These are phyloP conservation scores for Epichloe sp. DNA, from an alignment of 2,329 filamentous ascomycete species.

Conservation along the genomic window DNA sequence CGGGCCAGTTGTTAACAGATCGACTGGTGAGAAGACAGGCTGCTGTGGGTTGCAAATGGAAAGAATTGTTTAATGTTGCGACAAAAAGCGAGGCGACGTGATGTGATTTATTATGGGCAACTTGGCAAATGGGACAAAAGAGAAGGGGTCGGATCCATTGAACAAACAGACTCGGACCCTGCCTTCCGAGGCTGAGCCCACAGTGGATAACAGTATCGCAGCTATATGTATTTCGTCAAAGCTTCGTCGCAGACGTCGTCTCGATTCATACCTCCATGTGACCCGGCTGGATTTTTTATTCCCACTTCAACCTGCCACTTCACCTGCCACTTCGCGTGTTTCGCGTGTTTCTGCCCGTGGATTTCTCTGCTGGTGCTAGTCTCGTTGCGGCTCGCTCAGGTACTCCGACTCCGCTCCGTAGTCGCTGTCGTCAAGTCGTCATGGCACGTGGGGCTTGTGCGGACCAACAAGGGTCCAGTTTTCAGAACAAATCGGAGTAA, in stretches of 20 bases:
- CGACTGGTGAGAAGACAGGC: not conserved
- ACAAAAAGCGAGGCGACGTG: not conserved
- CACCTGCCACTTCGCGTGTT: not conserved
- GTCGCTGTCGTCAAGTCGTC: constrained; percentile 1
- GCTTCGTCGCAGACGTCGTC: not conserved
- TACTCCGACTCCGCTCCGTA: not conserved
- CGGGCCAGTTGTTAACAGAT: not conserved
- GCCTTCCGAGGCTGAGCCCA: not conserved
- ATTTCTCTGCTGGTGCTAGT: not conserved
- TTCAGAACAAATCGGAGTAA: not conserved
- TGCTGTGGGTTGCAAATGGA: not conserved
- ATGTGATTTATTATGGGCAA: not conserved
- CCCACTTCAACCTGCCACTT: not conserved
- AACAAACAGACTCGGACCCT: not conserved
- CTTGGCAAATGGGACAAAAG: too few relatives aligned
- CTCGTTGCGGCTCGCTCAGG: not conserved
- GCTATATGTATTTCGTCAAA: too few relatives aligned
- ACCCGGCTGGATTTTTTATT: constrained; percentile 1
- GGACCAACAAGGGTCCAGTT: not conserved
- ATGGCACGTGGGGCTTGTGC: not conserved
- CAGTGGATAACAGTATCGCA: not conserved
- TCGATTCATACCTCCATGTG: not conserved
- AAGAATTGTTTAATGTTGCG: not conserved
- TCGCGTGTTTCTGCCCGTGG: too few relatives aligned
- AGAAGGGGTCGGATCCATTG: too few relatives aligned